Percentiles rank a stretch among this genome's conserved stretches.
phyloP scores from a whole-genome alignment of 2,329 filamentous ascomycete genomes.

The Fusarium hainanense region DNA sequence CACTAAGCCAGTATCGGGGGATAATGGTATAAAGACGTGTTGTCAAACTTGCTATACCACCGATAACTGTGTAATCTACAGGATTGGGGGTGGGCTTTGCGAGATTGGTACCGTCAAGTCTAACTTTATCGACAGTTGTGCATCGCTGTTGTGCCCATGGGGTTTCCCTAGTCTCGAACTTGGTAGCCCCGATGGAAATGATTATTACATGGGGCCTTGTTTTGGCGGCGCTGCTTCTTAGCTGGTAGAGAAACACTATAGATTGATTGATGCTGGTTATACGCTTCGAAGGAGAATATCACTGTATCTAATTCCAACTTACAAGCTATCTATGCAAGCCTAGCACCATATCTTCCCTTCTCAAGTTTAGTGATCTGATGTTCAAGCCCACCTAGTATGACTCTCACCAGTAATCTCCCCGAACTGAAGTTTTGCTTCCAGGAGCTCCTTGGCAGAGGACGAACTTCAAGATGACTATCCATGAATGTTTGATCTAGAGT shows the following conservation, averaged over 20 bases:
- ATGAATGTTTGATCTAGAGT: neutral
- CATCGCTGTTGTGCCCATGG: neutral
- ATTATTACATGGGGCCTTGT: neutral
- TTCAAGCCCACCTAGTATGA: neutral
- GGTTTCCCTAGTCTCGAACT: neutral
- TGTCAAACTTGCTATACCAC: neutral
- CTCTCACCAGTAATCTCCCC: neutral
- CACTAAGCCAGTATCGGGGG: neutral
- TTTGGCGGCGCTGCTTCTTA: too few species aligned
- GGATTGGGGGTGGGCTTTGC: neutral
- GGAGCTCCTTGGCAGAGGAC: fast-evolving
- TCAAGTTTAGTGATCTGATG: neutral
- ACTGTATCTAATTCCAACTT: too few species aligned
- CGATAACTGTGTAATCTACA: neutral
- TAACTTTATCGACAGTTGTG: neutral
- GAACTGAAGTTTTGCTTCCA: neutral
- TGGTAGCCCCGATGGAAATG: neutral
- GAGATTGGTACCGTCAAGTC: neutral
- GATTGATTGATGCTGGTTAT: too few species aligned
- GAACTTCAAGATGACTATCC: neutral
- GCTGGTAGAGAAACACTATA: fast-evolving
- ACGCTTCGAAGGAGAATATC: too few species aligned
- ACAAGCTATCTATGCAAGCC: neutral
- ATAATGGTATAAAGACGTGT: neutral
- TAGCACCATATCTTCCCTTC: neutral